A percentile compares a stretch with the other conserved stretches of the same genome.
phyloP scores from a whole-genome alignment of 306 rosid species.

The Argentina anserina region DNA sequence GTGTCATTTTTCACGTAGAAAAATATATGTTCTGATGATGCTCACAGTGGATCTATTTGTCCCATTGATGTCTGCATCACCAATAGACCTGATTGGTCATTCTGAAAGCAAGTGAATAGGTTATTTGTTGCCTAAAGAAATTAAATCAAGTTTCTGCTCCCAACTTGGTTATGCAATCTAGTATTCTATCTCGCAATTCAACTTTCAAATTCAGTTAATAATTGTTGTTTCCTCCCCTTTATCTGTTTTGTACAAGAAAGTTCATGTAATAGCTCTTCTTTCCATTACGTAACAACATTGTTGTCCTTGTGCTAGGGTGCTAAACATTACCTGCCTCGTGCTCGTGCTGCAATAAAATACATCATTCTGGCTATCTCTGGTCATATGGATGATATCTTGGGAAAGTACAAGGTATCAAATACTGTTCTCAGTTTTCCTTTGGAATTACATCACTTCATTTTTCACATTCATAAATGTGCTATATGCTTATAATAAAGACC shows the following conservation, averaged over 20 bases:
- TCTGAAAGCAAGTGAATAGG: neutral
- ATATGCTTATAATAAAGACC: neutral
- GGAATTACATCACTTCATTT: neutral
- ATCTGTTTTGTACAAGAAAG: neutral
- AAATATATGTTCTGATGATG: neutral
- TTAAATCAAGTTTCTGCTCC: neutral
- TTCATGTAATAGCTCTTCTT: conserved; percentile 9
- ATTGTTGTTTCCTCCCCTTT: neutral
- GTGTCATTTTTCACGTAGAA: neutral
- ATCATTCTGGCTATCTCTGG: conserved; percentile 87
- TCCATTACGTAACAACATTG: neutral
- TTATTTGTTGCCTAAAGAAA: neutral
- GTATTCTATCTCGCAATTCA: neutral
- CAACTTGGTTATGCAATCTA: neutral
- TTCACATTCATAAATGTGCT: neutral
- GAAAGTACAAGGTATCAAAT: conserved; percentile 72
- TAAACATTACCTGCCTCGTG: conserved; percentile 47
- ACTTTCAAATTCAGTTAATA: neutral
- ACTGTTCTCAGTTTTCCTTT: neutral
- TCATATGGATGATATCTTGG: conserved; percentile 78
- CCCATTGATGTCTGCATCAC: neutral
- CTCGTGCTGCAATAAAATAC: conserved; percentile 84
- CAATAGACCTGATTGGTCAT: neutral
- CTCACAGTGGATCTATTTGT: neutral
- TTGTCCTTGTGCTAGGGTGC: conserved; percentile 53